Conservation (phyloP, 768 basidiomycete genomes). For the Candolleomyces eurysporus region DNA sequence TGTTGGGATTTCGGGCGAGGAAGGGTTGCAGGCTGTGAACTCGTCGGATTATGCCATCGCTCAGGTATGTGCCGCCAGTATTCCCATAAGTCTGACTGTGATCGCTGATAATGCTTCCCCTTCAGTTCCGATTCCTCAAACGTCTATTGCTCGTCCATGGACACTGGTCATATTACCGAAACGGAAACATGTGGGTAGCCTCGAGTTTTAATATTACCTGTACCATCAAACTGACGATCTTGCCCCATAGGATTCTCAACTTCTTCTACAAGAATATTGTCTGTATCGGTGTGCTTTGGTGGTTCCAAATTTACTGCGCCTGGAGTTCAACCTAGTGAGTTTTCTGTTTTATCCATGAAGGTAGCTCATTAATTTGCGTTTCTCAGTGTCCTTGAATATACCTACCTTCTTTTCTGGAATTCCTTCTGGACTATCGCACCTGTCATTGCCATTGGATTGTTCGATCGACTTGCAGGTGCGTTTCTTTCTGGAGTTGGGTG, state of each 20-base stretch:
- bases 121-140: conserved; percentile 90
- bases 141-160: conserved; percentile 92
- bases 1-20: conserved; percentile 95
- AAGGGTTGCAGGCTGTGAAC: conserved; percentile 97
- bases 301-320: conserved; percentile 95
- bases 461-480: conserved; percentile 87
- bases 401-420: conserved; percentile 97
- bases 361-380: conserved; percentile 12
- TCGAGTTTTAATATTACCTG: background rate
- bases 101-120: too few relatives aligned
- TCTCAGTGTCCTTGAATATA: conserved; percentile 78
- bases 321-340: conserved; percentile 94
- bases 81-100: background rate
- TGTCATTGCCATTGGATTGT: conserved; percentile 95
- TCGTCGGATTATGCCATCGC: conserved; percentile 99
- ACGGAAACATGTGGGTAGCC: conserved; percentile 43
- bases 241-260: conserved; percentile 73
- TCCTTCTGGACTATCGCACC: conserved; percentile 95
- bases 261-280: conserved; percentile 99
- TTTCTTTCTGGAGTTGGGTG: conserved; percentile 8
- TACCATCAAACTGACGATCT: background rate
- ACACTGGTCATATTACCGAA: conserved; percentile 97
- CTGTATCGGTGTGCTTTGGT: conserved; percentile 91
- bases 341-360: background rate
- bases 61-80: conserved; percentile 51